Percentiles rank a stretch among this genome's conserved stretches.
phyloP scores from a whole-genome alignment of 1,139 yeast species.

The Yarrowia galli region DNA sequence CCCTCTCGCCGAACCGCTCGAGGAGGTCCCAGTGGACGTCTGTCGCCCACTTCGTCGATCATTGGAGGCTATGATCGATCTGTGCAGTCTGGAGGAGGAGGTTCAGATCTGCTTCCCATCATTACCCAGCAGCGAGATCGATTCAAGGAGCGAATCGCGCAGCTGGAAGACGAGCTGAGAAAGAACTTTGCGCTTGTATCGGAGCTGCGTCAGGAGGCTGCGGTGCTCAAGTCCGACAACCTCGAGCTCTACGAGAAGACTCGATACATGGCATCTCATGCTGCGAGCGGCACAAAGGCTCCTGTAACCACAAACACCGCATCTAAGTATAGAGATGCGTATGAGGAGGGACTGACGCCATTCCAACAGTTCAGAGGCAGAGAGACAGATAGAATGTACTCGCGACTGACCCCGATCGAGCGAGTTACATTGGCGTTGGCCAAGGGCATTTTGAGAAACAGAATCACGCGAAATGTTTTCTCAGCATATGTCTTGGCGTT shows the following conservation, averaged over 20 bases:
- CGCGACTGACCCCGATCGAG: constrained; percentile 78
- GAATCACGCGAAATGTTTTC: constrained; percentile 75
- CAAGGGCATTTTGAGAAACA: constrained; percentile 74
- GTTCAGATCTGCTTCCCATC: constrained; percentile 75
- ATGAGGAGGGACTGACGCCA: constrained; percentile 84
- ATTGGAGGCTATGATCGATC: constrained; percentile 44
- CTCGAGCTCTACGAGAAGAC: constrained; percentile 81
- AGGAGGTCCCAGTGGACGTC: constrained; percentile 46
- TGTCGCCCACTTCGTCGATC: constrained; percentile 53
- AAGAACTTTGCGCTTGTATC: constrained; percentile 61
- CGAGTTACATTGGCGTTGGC: constrained; percentile 78
- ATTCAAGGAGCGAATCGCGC: constrained; percentile 79
- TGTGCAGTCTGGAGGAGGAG: constrained; percentile 40
- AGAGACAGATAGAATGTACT: constrained; percentile 78
- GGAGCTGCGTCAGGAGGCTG: constrained; percentile 71
- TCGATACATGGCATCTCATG: constrained; percentile 64
- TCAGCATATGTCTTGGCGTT: constrained; percentile 75
- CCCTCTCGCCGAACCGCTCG: constrained; percentile 49
- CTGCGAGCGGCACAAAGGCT: constrained; percentile 34
- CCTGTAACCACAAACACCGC: constrained; percentile 51
- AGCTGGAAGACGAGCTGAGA: constrained; percentile 81
- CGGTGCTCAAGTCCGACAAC: constrained; percentile 72
- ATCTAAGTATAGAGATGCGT: constrained; percentile 65
- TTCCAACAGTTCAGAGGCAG: constrained; percentile 80
- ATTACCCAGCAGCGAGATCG: constrained; percentile 95